Base-by-base conservation (phyloP, 2,329 filamentous ascomycete species). In the Furcasterigmium sp. region DNA sequence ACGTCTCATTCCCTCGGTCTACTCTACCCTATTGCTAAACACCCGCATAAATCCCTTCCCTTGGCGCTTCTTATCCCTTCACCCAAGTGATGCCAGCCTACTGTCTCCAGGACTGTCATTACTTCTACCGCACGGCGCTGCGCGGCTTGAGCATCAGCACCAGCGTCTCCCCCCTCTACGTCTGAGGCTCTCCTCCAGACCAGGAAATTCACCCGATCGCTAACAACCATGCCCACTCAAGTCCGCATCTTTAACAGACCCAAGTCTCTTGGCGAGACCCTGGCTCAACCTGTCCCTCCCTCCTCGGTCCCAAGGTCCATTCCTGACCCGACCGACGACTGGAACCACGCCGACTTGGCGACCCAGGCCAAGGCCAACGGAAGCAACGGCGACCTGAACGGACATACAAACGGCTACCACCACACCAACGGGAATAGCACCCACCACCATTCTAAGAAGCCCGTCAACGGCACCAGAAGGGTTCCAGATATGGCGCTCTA, bases 71-170 rank as follows among this genome's bases (percentile, higher is more conserved):
- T 9, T 35, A 17, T 11, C 15, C 57, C 32, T 35, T 15, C 32
- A 35, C 32, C 61, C 53, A 67, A 75, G 72, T 75, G 71, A 94
- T 94, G 87, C 86, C 86, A 73, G 67, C 76, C 56, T 91, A 88
- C 65, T 94, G 74, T 66, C 72, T 87, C 45, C 84, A 93, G 75
- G 86, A 94, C 67, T 94, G 87, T 59, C 88, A 94, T 64, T 94
- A 94, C 70, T 94, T 95, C 70, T 93, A 87, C 73, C 87, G 87
- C 73, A 94, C 84, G 65, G 86, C 87, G 61, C 72, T 95, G 69
- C 87, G 87, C 73, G 84, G 90, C 61, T 73, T 95, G 56, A 91
- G 86, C 60, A 82, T 95, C 56, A 78, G 82, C 68, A 94, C 87
- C 56, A 78, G 72, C 58, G 80, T 95, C 64, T 88, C 85, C 53